These are phyloP conservation scores for Jasminum sambac DNA, from an alignment of 257 asterid species.

Conservation along the genomic window DNA sequence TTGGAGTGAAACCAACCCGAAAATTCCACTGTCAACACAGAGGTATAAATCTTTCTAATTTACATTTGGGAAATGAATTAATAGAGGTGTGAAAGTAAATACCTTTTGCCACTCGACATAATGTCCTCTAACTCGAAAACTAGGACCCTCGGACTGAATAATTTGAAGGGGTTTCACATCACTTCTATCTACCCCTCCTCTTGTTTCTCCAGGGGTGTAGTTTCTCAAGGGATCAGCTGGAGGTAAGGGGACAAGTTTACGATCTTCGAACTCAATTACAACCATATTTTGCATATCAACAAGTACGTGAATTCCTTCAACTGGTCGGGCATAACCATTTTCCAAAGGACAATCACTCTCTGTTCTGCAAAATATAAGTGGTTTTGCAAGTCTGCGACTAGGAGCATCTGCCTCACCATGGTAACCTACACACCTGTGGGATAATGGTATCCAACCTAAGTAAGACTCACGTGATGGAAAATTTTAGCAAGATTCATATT, in stretches of 20 bases:
- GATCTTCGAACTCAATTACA: conserved; percentile 53
- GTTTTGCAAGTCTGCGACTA: conserved; percentile 56
- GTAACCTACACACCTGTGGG: conserved; percentile 59
- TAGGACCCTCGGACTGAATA: conserved; percentile 95
- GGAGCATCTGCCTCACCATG: conserved; percentile 60
- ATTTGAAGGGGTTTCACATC: conserved; percentile 90
- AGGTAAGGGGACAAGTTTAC: conserved; percentile 58
- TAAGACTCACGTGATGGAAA: conserved; percentile 17
- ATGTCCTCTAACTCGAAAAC: conserved; percentile 78
- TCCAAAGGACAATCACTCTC: conserved; percentile 98
- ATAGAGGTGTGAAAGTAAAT: conserved; percentile 19
- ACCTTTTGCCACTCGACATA: conserved; percentile 99
- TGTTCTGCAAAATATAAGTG: conserved; percentile 65
- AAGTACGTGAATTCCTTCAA: conserved; percentile 87
- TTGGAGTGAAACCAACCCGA: conserved; percentile 92
- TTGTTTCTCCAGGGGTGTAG: conserved; percentile 86
- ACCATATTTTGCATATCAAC: conserved; percentile 66
- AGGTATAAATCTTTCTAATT: conserved; percentile 9
- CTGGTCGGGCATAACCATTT: conserved; percentile 99
- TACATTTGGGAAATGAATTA: conserved; percentile 5
- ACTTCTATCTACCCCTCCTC: conserved; percentile 97
- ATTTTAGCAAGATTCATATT: conserved; percentile 7
- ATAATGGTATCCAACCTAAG: conserved; percentile 24
- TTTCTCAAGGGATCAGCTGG: conserved; percentile 82
- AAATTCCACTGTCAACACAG: conserved; percentile 82